phyloP scores from a whole-genome alignment of 106 monocot species.

The Acanthochlamys bracteata region DNA sequence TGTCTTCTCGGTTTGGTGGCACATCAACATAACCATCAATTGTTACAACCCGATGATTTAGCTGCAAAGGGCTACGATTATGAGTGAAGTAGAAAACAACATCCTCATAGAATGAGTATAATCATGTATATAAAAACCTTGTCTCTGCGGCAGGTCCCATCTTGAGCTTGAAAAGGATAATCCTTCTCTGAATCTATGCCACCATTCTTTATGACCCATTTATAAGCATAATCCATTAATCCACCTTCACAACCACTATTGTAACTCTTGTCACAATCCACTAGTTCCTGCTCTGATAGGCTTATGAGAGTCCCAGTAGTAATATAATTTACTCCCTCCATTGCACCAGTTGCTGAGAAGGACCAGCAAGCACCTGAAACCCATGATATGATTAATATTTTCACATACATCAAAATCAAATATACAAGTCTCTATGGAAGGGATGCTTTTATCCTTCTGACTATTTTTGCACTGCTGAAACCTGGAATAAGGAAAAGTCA shows the following conservation, averaged over 20 bases:
- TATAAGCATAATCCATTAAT: slow-evolving; percentile 93
- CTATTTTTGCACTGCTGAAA: neutral
- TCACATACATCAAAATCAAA: slow-evolving; percentile 1
- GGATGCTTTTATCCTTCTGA: too few relatives aligned
- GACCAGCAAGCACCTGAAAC: slow-evolving; percentile 93
- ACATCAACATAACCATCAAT: slow-evolving; percentile 88
- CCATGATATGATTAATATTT: neutral
- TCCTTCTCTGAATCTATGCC: slow-evolving; percentile 88
- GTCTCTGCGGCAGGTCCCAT: slow-evolving; percentile 51
- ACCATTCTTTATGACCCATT: slow-evolving; percentile 74
- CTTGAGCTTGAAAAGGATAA: slow-evolving; percentile 62
- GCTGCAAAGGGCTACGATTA: slow-evolving; percentile 21
- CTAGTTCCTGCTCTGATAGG: slow-evolving; percentile 93
- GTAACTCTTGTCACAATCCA: slow-evolving; percentile 78
- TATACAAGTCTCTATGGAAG: neutral
- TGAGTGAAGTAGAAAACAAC: neutral
- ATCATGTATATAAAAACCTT: slow-evolving; percentile 35
- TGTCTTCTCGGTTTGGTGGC: slow-evolving; percentile 63
- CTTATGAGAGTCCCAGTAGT: slow-evolving; percentile 77
- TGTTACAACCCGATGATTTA: slow-evolving; percentile 58
- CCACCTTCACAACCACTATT: slow-evolving; percentile 85
- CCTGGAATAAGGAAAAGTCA: neutral
- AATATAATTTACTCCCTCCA: slow-evolving; percentile 98
- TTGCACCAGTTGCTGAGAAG: slow-evolving; percentile 95
- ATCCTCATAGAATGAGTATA: too few relatives aligned